These are phyloP conservation scores for Mucor velutinosus DNA, from an alignment of 371 early-diverging fungal genomes.

Conservation along the genomic window DNA sequence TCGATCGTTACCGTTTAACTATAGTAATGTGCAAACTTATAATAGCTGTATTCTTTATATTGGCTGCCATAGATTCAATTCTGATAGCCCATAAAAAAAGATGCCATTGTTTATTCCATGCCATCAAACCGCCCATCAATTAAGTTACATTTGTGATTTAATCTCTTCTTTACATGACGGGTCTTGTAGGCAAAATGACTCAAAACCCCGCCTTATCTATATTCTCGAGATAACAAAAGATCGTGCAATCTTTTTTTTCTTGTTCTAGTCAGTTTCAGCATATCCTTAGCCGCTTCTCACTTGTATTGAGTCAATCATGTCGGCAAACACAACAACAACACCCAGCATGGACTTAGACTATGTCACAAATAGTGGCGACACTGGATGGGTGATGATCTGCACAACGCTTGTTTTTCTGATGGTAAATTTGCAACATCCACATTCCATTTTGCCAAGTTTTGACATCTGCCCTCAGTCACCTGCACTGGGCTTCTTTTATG, in stretches of 20 bases:
- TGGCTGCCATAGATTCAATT: no score
- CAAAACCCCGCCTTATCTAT: slow-evolving; percentile 5
- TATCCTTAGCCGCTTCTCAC: background rate
- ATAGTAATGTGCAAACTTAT: no score
- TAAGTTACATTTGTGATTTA: background rate
- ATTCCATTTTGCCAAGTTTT: background rate
- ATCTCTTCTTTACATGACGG: background rate
- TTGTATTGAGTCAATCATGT: background rate
- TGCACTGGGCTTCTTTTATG: slow-evolving; percentile 80
- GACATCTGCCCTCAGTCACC: slow-evolving; percentile 44
- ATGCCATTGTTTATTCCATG: no score
- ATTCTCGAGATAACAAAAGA: background rate
- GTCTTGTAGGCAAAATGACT: background rate
- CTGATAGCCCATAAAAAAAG: no score
- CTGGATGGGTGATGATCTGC: slow-evolving; percentile 72
- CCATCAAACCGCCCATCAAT: no score
- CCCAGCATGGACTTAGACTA: background rate
- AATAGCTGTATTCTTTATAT: no score
- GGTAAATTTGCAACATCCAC: slow-evolving; percentile 21
- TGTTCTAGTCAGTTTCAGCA: background rate
- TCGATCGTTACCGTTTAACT: no score
- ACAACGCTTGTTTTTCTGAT: slow-evolving; percentile 47
- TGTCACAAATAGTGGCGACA: slow-evolving; percentile 62
- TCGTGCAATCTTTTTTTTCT: background rate
- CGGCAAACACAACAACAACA: background rate